Evolutionary conservation across 768 basidiomycete species (phyloP).

Genomic region (Goffeauzyma gilvescens): DNA sequence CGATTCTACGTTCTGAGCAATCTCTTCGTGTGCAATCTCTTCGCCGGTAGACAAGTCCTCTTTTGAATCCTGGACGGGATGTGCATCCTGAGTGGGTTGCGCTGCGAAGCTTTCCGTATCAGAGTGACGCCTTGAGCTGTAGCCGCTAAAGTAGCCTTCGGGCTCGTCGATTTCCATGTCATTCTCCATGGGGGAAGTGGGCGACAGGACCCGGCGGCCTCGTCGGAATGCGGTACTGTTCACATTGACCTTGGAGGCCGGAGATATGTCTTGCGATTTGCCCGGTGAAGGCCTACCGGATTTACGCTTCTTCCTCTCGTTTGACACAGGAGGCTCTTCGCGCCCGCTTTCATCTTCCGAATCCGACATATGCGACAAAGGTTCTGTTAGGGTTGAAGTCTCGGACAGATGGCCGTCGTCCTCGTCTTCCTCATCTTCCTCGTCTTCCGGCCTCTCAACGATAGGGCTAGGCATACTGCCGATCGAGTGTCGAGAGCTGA

Average conservation of each 20-base stretch:
- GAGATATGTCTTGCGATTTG: neutral
- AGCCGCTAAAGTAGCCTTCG: too few species aligned
- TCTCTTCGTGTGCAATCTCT: too few species aligned
- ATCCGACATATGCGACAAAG: slow-evolving; percentile 3
- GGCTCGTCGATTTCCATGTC: neutral
- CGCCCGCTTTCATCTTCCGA: neutral
- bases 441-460: too few species aligned
- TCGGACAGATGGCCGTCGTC: slow-evolving; percentile 6
- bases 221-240: neutral
- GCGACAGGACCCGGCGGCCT: slow-evolving; percentile 3
- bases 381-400: slow-evolving; percentile 1
- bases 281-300: too few species aligned
- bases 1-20: too few species aligned
- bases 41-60: too few species aligned
- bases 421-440: neutral
- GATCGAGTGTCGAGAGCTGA: too few species aligned
- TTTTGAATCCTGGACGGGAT: too few species aligned
- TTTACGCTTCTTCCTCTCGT: neutral
- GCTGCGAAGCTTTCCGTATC: too few species aligned
- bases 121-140: too few species aligned
- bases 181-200: slow-evolving; percentile 3
- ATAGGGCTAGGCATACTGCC: too few species aligned
- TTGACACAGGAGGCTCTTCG: neutral
- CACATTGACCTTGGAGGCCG: neutral
- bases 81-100: too few species aligned